Percentiles rank a stretch among this genome's conserved stretches.
These are phyloP conservation scores for Blechomonas ayalai DNA, from an alignment of 208 protist species.

Conservation along the genomic window DNA sequence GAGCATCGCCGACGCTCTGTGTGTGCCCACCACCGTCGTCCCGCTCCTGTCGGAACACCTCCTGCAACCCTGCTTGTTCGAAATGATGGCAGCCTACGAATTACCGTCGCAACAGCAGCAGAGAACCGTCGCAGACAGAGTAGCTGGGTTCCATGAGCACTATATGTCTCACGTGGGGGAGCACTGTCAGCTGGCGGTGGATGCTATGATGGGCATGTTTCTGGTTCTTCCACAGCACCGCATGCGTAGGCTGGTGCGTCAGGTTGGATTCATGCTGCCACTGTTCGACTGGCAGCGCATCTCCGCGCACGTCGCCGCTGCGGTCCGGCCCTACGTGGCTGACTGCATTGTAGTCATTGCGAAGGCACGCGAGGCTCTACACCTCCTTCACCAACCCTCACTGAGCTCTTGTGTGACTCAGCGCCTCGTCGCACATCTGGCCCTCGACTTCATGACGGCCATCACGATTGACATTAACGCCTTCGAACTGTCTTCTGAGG, in stretches of 20 bases:
- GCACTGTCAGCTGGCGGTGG: conserved; percentile 77
- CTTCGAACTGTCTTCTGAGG: conserved; percentile 77
- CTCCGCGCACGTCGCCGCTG: conserved; percentile 33
- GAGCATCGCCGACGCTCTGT: conserved; percentile 77
- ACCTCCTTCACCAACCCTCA: conserved; percentile 62
- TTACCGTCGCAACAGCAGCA: conserved; percentile 16
- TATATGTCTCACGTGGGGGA: conserved; percentile 66
- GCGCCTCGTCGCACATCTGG: conserved; percentile 63
- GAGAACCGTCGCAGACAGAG: conserved; percentile 10
- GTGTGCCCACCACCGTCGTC: conserved; percentile 44
- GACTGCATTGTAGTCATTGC: conserved; percentile 68
- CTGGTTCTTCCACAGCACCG: conserved; percentile 55
- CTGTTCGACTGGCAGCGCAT: conserved; percentile 84
- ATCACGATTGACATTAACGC: conserved; percentile 58
- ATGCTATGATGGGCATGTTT: conserved; percentile 76
- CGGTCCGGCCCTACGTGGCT: conserved; percentile 76
- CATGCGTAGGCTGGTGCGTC: conserved; percentile 57
- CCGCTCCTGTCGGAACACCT: conserved; percentile 70
- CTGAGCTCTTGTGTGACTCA: conserved; percentile 70
- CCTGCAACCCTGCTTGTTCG: conserved; percentile 60
- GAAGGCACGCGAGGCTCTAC: conserved; percentile 54
- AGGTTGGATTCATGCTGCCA: conserved; percentile 49
- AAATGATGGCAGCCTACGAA: conserved; percentile 31
- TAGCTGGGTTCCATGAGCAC: conserved; percentile 26
- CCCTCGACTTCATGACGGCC: conserved; percentile 47